Base-by-base conservation (phyloP, 1,139 yeast genomes). In the Hemisphaericaspora subhashii region DNA sequence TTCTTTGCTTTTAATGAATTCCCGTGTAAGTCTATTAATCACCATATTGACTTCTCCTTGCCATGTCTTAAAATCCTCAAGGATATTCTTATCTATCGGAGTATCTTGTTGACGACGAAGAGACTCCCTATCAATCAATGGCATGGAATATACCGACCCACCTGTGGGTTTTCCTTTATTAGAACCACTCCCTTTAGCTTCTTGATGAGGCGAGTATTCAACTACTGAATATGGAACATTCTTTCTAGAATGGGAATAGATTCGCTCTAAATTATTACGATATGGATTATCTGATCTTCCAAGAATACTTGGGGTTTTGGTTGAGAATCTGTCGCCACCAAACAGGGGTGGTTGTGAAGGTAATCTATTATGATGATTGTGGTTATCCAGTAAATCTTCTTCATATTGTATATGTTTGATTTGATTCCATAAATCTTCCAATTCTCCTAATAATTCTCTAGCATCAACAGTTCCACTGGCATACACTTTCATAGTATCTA, bases 351-450 rank as follows among this genome's bases (percentile, higher is more conserved):
- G 65, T 35, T 57, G 60, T n/a, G 64, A 51, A 4, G 72, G 73
- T 29, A 65, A 51, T n/a, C n/a, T n/a, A 5, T 64, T 62, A 27
- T 60, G 46, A 24, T 44, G 39, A 26, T 35, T 27, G 21, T 46
- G 33, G 36, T 52, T 51, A 6, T 54, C 52, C 31, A 50, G 47
- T 35, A 52, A 52, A 9, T 66, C 72, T 21, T 66, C 70, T 20
- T 63, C 43, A 42, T 58, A 60, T 26, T 62, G 68, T 16, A 79
- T 53, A 54, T 81, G 83, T 52, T 79, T 81, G 39, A 85, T 79
- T 55, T 83, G 89, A 53, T 81, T 84, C 90, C 92, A 85, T 31
- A 83, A 64, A 50, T 74, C 79, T 52, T 83, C 88, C 51, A 85
- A 67, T 51, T 84, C 92, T 33, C 71, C 64, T 39, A 84, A 65